phyloP scores from a whole-genome alignment of 768 basidiomycete genomes.

The Pluteus cervinus region DNA sequence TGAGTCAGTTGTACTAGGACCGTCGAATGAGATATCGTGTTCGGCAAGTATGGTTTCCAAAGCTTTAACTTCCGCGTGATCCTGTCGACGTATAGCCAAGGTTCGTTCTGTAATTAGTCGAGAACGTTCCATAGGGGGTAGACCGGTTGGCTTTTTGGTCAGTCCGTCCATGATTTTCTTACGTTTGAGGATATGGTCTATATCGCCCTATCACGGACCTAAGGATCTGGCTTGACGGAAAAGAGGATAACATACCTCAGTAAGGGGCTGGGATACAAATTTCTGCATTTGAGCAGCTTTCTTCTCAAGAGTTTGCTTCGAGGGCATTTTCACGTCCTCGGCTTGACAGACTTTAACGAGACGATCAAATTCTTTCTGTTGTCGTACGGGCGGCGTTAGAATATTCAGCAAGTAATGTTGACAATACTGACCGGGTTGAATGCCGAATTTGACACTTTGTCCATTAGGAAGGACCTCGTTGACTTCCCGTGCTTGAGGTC shows the following conservation, averaged over 20 bases:
- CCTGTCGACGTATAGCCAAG: slow-evolving; percentile 70
- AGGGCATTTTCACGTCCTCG: slow-evolving; percentile 63
- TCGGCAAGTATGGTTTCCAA: slow-evolving; percentile 64
- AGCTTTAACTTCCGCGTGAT: slow-evolving; percentile 51
- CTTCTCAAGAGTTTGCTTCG: slow-evolving; percentile 56
- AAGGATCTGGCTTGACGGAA: slow-evolving; percentile 7
- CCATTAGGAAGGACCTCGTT: slow-evolving; percentile 61
- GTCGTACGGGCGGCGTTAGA: slow-evolving; percentile 3
- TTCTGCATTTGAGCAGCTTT: slow-evolving; percentile 61
- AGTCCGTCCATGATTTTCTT: slow-evolving; percentile 41
- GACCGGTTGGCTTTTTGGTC: slow-evolving; percentile 24
- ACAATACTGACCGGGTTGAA: slow-evolving; percentile 51
- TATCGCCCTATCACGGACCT: slow-evolving; percentile 55
- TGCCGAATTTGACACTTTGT: slow-evolving; percentile 74
- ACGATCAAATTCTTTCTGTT: slow-evolving; percentile 70
- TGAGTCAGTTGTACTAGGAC: slow-evolving; percentile 1
- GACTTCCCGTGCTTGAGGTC: slow-evolving; percentile 76
- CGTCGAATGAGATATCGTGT: slow-evolving; percentile 24
- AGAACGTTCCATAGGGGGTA: slow-evolving; percentile 53
- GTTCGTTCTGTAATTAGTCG: slow-evolving; percentile 66
- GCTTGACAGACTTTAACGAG: slow-evolving; percentile 34
- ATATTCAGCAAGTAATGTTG: not conserved
- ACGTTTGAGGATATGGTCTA: slow-evolving; percentile 70
- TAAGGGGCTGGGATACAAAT: slow-evolving; percentile 55
- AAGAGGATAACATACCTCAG: slow-evolving; percentile 54